Conservation (phyloP, 2,329 filamentous ascomycete species). For the Fusarium sp. region DNA sequence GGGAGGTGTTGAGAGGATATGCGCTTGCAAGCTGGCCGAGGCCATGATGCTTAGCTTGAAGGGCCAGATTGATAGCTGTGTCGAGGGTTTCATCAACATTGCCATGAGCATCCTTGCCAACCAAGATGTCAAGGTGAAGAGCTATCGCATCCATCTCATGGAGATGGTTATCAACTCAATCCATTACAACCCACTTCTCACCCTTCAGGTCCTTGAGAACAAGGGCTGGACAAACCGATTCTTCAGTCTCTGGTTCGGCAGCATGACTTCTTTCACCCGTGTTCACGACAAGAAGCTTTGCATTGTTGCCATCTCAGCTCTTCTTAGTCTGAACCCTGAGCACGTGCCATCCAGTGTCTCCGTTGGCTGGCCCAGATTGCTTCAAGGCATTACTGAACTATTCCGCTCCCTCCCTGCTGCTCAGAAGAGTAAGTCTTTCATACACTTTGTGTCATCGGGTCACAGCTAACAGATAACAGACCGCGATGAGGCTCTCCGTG, state of each 20-base stretch:
- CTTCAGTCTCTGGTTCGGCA: conserved; percentile 98
- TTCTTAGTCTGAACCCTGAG: conserved; percentile 80
- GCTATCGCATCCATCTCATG: conserved; percentile 95
- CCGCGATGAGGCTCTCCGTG: conserved; percentile 89
- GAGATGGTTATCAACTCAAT: conserved; percentile 99
- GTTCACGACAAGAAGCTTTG: conserved; percentile 99
- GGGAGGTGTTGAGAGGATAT: conserved; percentile 92
- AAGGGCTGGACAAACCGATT: conserved; percentile 99
- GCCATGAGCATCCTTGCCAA: conserved; percentile 83
- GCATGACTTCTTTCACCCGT: conserved; percentile 89
- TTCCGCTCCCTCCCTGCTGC: conserved; percentile 92
- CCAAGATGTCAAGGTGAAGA: conserved; percentile 86
- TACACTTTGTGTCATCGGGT: no score
- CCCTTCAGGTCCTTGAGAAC: conserved; percentile 86
- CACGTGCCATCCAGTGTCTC: conserved; percentile 93
- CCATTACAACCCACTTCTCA: conserved; percentile 92
- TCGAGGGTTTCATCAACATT: conserved; percentile 88
- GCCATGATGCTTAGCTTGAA: conserved; percentile 96
- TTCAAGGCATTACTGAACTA: conserved; percentile 86
- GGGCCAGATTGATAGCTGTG: conserved; percentile 86
- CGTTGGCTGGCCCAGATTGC: conserved; percentile 90
- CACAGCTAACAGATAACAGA: conserved; percentile 60
- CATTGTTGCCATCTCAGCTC: conserved; percentile 88
- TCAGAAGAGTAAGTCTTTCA: conserved; percentile 73
- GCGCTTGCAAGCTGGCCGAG: conserved; percentile 96